These are phyloP conservation scores for Moesziomyces antarcticus DNA, from an alignment of 1,284 basidiomycete genomes.

Conservation along the genomic window DNA sequence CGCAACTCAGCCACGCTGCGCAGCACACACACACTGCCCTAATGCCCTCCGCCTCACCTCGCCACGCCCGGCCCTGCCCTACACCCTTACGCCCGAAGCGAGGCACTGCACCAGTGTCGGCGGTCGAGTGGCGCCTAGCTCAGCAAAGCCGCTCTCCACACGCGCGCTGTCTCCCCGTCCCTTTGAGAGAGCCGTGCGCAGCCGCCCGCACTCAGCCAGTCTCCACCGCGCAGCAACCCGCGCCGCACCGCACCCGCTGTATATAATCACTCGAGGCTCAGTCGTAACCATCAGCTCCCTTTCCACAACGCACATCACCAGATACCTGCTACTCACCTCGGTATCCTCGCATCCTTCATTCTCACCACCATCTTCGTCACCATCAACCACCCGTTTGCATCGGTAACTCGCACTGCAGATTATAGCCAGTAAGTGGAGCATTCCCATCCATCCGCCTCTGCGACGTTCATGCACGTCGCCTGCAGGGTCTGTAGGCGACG, in stretches of 20 bases:
- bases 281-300: not conserved
- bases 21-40: not conserved
- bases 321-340: slow-evolving; percentile 3
- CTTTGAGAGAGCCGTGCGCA: too few relatives aligned
- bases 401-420: not conserved
- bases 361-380: not conserved
- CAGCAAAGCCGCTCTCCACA: slow-evolving; percentile 2
- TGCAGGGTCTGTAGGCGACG: slow-evolving; percentile 27
- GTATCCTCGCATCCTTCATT: slow-evolving; percentile 1
- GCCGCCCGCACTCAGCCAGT: not conserved
- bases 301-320: slow-evolving; percentile 11
- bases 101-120: slow-evolving; percentile 16
- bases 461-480: slow-evolving; percentile 18
- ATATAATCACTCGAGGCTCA: slow-evolving; percentile 33
- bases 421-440: slow-evolving; percentile 29
- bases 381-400: not conserved
- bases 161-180: too few relatives aligned
- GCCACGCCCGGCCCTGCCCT: not conserved
- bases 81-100: slow-evolving; percentile 4
- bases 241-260: slow-evolving; percentile 3
- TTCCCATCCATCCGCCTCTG: slow-evolving; percentile 28
- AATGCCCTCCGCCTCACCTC: not conserved
- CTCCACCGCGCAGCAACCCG: not conserved
- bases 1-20: not conserved
- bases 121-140: slow-evolving; percentile 8